Percentiles rank a stretch among this genome's conserved stretches.
These are phyloP conservation scores for Saturnispora gosingensis DNA, from an alignment of 805 yeast genomes.

Conservation along the genomic window DNA sequence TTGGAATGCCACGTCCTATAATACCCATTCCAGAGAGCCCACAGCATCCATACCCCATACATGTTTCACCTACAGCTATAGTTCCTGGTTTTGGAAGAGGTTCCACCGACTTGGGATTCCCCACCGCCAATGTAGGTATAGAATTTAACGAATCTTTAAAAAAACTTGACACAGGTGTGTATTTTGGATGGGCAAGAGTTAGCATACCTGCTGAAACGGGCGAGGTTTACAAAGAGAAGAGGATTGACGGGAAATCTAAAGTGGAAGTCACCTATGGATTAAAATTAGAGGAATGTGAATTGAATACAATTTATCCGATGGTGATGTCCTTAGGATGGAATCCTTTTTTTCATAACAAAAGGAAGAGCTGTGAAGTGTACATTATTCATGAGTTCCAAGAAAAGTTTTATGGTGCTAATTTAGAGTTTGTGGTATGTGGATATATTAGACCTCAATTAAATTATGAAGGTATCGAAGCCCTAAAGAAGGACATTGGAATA, in stretches of 20 bases:
- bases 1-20: slow-evolving; percentile 32
- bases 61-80: slow-evolving; percentile 37
- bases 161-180: slow-evolving; percentile 65
- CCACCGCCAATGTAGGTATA: slow-evolving; percentile 85
- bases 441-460: slow-evolving; percentile 86
- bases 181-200: slow-evolving; percentile 57
- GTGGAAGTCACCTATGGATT: slow-evolving; percentile 59
- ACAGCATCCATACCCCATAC: slow-evolving; percentile 39
- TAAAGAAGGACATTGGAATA: slow-evolving; percentile 71
- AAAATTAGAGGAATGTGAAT: slow-evolving; percentile 35
- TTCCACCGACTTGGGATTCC: slow-evolving; percentile 84
- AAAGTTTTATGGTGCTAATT: slow-evolving; percentile 74
- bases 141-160: slow-evolving; percentile 35
- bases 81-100: slow-evolving; percentile 94
- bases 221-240: not conserved
- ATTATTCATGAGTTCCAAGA: slow-evolving; percentile 60
- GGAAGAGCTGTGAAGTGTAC: slow-evolving; percentile 82
- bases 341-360: slow-evolving; percentile 75
- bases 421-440: slow-evolving; percentile 68
- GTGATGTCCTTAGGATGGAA: slow-evolving; percentile 96
- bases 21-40: slow-evolving; percentile 35
- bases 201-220: not conserved
- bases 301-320: slow-evolving; percentile 55
- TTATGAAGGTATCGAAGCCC: slow-evolving; percentile 72
- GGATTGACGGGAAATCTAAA: slow-evolving; percentile 31